A percentile compares a stretch with the other conserved stretches of the same genome.
phyloP scores from a whole-genome alignment of 352 stramenopile species.

The Pythium brassicae region DNA sequence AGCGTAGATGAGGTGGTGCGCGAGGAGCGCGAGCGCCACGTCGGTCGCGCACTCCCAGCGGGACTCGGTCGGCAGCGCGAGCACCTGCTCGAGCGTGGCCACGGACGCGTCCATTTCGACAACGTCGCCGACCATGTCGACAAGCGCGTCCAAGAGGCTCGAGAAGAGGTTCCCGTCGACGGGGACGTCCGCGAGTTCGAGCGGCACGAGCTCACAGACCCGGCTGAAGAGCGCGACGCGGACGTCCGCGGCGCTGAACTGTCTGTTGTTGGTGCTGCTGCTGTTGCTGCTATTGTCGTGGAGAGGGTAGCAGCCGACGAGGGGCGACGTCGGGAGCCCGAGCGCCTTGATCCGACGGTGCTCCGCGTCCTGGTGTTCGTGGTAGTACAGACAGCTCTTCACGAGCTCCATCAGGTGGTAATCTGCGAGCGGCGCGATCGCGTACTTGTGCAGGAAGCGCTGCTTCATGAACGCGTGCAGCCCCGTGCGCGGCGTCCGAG shows the following conservation, averaged over 20 bases:
- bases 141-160: slow-evolving; percentile 33
- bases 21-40: slow-evolving; percentile 29
- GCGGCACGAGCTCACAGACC: slow-evolving; percentile 53
- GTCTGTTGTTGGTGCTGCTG: too few relatives aligned
- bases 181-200: slow-evolving; percentile 17
- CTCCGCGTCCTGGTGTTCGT: slow-evolving; percentile 35
- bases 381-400: slow-evolving; percentile 54
- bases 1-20: slow-evolving; percentile 36
- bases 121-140: slow-evolving; percentile 62
- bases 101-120: slow-evolving; percentile 48
- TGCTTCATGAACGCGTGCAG: slow-evolving; percentile 59
- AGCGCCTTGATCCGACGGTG: slow-evolving; percentile 11
- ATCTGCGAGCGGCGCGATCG: slow-evolving; percentile 52
- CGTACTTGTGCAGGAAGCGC: slow-evolving; percentile 48
- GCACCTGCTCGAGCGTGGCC: slow-evolving; percentile 26
- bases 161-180: slow-evolving; percentile 29
- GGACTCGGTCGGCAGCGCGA: slow-evolving; percentile 16
- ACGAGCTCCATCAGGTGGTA: slow-evolving; percentile 70
- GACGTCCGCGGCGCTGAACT: slow-evolving; percentile 22
- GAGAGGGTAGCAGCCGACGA: slow-evolving; percentile 5
- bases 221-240: slow-evolving; percentile 52
- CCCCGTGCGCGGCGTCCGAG: slow-evolving; percentile 15
- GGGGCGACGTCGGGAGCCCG: slow-evolving; percentile 5
- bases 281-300: neutral
- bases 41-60: slow-evolving; percentile 31